phyloP scores from a whole-genome alignment of 805 yeast genomes.

The Saccharomycopsis schoenii region DNA sequence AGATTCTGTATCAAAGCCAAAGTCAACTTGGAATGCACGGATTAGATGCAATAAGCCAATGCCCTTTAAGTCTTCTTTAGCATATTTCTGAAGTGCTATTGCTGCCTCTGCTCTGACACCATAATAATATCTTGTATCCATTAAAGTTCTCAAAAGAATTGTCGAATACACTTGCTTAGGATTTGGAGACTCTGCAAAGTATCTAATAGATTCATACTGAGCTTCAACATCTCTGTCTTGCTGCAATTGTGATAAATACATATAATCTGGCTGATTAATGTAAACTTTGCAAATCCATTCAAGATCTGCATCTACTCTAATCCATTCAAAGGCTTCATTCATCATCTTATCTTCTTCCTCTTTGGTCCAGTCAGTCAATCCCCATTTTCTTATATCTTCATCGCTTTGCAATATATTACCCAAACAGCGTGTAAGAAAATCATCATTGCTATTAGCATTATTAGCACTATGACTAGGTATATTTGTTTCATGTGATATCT shows the following conservation, averaged over 20 bases:
- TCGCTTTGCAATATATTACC: slow-evolving; percentile 69
- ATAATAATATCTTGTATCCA: slow-evolving; percentile 79
- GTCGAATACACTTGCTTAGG: slow-evolving; percentile 65
- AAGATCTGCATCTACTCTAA: slow-evolving; percentile 92
- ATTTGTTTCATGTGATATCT: not conserved
- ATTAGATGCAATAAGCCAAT: slow-evolving; percentile 67
- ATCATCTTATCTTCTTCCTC: slow-evolving; percentile 60
- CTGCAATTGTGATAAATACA: slow-evolving; percentile 88
- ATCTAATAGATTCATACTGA: slow-evolving; percentile 72
- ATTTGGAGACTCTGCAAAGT: slow-evolving; percentile 51
- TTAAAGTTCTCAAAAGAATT: slow-evolving; percentile 62
- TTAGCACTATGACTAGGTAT: not conserved
- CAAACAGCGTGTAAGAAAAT: slow-evolving; percentile 39
- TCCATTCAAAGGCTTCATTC: slow-evolving; percentile 94
- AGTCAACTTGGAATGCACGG: slow-evolving; percentile 56
- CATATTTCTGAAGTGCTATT: slow-evolving; percentile 56
- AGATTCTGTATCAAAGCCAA: slow-evolving; percentile 57
- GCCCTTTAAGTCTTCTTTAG: slow-evolving; percentile 50
- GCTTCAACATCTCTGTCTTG: slow-evolving; percentile 97
- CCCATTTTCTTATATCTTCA: slow-evolving; percentile 62
- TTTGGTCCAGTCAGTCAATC: slow-evolving; percentile 55
- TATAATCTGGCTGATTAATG: slow-evolving; percentile 85
- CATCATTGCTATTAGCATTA: slow-evolving; percentile 22
- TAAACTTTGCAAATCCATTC: slow-evolving; percentile 88
- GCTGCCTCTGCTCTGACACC: slow-evolving; percentile 89